Conservation (phyloP, 805 yeast genomes). For the Metschnikowia kunwiensis region DNA sequence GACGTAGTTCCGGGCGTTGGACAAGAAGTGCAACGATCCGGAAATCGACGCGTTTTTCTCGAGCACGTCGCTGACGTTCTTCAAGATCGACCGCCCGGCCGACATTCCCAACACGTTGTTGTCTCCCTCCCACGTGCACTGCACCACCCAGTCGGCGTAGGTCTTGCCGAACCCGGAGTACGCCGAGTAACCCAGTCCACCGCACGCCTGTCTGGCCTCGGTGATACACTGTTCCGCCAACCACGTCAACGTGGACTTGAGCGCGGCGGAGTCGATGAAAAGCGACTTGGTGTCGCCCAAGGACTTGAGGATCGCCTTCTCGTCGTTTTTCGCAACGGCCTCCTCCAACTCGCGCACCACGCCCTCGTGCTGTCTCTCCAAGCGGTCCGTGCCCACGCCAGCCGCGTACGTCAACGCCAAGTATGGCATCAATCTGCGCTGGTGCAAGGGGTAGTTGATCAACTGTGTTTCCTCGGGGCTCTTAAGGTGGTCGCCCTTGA, state of each 20-base stretch:
- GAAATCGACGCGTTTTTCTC: conserved; percentile 11
- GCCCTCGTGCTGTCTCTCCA: conserved; percentile 32
- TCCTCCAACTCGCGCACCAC: conserved; percentile 33
- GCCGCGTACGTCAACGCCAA: conserved; percentile 41
- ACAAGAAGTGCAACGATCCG: conserved; percentile 19
- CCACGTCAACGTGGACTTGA: conserved; percentile 46
- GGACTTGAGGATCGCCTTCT: conserved; percentile 28
- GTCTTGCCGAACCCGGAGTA: conserved; percentile 46
- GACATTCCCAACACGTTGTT: conserved; percentile 43
- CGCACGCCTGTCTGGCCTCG: conserved; percentile 45
- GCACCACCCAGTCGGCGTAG: conserved; percentile 46
- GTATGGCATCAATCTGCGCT: conserved; percentile 43
- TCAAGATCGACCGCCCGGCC: conserved; percentile 40
- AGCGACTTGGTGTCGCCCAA: conserved; percentile 40
- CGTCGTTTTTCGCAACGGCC: conserved; percentile 35
- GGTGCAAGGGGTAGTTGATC: conserved; percentile 45
- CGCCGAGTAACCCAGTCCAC: conserved; percentile 47
- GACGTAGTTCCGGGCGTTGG: conserved; percentile 9
- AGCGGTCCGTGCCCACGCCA: conserved; percentile 37
- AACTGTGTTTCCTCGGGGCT: conserved; percentile 35
- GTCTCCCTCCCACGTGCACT: conserved; percentile 51
- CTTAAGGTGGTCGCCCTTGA: conserved; percentile 26
- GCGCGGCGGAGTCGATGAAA: conserved; percentile 43
- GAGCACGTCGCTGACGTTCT: conserved; percentile 28
- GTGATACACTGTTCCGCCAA: conserved; percentile 41